These are phyloP conservation scores for Aquanectria penicillioides DNA, from an alignment of 2,329 filamentous ascomycete genomes.

Conservation along the genomic window DNA sequence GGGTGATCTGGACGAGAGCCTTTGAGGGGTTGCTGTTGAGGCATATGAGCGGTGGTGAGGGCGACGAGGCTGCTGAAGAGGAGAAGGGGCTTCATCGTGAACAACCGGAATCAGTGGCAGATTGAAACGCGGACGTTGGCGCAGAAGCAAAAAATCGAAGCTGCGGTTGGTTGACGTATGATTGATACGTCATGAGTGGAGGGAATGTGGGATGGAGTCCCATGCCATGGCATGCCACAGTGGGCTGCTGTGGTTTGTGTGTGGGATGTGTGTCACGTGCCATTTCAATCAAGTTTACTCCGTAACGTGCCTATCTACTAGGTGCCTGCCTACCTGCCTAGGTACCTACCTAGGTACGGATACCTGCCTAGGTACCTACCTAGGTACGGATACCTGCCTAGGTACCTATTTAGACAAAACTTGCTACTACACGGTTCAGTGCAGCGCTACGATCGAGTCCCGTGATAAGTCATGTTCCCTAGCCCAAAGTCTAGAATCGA, in stretches of 20 bases:
- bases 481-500: background rate
- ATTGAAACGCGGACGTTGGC: background rate
- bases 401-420: too few species aligned
- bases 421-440: too few species aligned
- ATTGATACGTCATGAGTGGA: constrained; percentile 24
- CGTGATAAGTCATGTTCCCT: constrained; percentile 1
- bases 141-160: constrained; percentile 3
- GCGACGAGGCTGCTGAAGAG: constrained; percentile 27
- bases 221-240: background rate
- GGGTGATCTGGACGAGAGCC: constrained; percentile 12
- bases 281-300: too few species aligned
- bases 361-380: too few species aligned
- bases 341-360: too few species aligned
- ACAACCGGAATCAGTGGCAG: background rate
- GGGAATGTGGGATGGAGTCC: background rate
- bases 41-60: constrained; percentile 24
- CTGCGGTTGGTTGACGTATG: constrained; percentile 13
- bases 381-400: too few species aligned
- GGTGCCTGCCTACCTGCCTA: too few species aligned
- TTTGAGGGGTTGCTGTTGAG: constrained; percentile 17
- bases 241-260: background rate
- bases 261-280: background rate
- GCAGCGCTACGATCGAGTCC: background rate
- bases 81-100: constrained; percentile 37
- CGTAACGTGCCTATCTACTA: too few species aligned